A percentile compares a stretch with the other conserved stretches of the same genome.
These are phyloP conservation scores for Roridomyces roridus DNA, from an alignment of 768 basidiomycete genomes.

Conservation along the genomic window DNA sequence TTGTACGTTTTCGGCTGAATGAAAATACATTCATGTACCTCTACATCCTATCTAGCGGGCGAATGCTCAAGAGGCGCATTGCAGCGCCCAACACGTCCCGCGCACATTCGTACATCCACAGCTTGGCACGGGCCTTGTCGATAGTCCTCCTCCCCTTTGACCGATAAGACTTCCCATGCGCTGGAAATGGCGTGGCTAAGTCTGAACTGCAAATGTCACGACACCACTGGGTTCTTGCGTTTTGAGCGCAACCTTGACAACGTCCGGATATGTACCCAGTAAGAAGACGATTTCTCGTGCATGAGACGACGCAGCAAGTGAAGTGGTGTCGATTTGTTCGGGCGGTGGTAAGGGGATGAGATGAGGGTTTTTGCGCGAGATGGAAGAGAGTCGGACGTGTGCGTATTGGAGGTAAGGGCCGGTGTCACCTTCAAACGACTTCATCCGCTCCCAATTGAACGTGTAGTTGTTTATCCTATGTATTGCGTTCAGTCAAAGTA, in stretches of 20 bases:
- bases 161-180: slow-evolving; percentile 91
- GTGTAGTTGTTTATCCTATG: slow-evolving; percentile 92
- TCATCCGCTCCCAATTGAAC: slow-evolving; percentile 94
- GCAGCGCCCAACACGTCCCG: slow-evolving; percentile 88
- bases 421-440: slow-evolving; percentile 95
- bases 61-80: slow-evolving; percentile 87
- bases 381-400: slow-evolving; percentile 90
- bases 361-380: slow-evolving; percentile 90
- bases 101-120: slow-evolving; percentile 90
- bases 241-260: slow-evolving; percentile 84
- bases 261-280: slow-evolving; percentile 91
- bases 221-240: slow-evolving; percentile 90
- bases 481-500: background rate
- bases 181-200: slow-evolving; percentile 88
- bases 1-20: background rate
- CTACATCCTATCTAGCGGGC: slow-evolving; percentile 93
- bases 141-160: slow-evolving; percentile 81
- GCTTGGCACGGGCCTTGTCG: slow-evolving; percentile 79
- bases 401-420: slow-evolving; percentile 97
- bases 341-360: slow-evolving; percentile 78
- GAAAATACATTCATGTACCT: slow-evolving; percentile 8
- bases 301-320: slow-evolving; percentile 71
- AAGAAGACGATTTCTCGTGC: slow-evolving; percentile 87
- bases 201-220: slow-evolving; percentile 88
- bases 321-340: slow-evolving; percentile 67